These are phyloP conservation scores for Isoetes taiwanensis DNA, from an alignment of 75 land plant species.

Conservation along the genomic window DNA sequence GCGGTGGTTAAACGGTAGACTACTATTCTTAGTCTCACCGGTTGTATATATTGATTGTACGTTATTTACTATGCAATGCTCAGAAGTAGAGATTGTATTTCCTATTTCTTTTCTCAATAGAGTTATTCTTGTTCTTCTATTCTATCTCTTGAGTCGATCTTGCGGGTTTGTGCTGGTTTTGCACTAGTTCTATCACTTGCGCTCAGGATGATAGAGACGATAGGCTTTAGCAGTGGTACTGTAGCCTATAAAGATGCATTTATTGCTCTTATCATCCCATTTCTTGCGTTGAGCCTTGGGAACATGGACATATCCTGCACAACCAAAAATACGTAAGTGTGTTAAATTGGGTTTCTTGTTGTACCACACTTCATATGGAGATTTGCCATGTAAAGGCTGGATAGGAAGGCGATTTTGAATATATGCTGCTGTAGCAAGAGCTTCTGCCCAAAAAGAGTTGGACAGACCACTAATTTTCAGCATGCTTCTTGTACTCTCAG, in stretches of 20 bases:
- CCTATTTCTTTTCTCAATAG: no score
- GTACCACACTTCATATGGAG: not conserved
- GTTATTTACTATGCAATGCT: no score
- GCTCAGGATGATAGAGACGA: not conserved
- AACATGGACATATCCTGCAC: not conserved
- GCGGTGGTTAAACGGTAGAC: no score
- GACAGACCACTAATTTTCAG: constrained; percentile 9
- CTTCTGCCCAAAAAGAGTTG: constrained; percentile 6
- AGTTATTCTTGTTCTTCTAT: no score
- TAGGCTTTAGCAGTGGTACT: not conserved
- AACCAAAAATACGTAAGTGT: constrained; percentile 8
- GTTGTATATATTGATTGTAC: no score
- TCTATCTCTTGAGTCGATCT: no score
- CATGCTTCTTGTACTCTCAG: constrained; percentile 17
- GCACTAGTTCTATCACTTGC: no score
- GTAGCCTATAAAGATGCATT: not conserved
- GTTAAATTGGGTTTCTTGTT: not conserved
- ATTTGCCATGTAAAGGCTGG: not conserved
- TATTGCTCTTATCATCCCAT: not conserved
- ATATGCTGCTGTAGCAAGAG: not conserved
- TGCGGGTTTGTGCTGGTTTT: no score
- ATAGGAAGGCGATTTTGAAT: not conserved
- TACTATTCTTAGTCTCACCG: no score
- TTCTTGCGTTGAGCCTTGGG: not conserved
- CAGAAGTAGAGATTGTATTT: no score